phyloP scores from a whole-genome alignment of 345 rosid genomes.

The Hevea brasiliensis region DNA sequence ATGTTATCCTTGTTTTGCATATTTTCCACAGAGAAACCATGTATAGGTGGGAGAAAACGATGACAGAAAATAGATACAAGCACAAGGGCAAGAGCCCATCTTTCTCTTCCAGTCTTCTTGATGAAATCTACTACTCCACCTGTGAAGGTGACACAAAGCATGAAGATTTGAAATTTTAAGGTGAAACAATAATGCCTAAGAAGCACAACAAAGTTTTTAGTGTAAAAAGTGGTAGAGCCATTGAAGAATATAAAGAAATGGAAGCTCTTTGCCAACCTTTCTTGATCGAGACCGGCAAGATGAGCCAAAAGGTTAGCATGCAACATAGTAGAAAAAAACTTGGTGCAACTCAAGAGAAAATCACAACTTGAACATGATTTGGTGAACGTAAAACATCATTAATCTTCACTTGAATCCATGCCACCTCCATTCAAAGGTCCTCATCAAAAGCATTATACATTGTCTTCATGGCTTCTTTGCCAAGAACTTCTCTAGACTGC shows the following conservation, averaged over 20 bases:
- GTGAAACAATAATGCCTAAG: slow-evolving; percentile 33
- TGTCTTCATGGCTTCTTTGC: slow-evolving; percentile 36
- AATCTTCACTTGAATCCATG: slow-evolving; percentile 34
- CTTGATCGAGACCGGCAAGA: slow-evolving; percentile 41
- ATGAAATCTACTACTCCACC: slow-evolving; percentile 83
- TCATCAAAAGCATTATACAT: slow-evolving; percentile 35
- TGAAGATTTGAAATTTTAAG: slow-evolving; percentile 41
- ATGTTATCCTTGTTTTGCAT: background rate
- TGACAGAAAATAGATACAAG: slow-evolving; percentile 29
- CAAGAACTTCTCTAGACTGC: slow-evolving; percentile 35
- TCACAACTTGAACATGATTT: slow-evolving; percentile 27
- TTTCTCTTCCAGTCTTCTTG: slow-evolving; percentile 86
- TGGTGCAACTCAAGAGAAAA: slow-evolving; percentile 30
- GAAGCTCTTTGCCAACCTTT: slow-evolving; percentile 34
- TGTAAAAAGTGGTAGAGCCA: slow-evolving; percentile 18
- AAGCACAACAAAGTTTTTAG: slow-evolving; percentile 29
- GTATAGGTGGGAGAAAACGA: slow-evolving; percentile 41
- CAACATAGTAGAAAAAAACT: slow-evolving; percentile 20
- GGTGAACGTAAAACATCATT: slow-evolving; percentile 23
- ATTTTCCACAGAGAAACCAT: slow-evolving; percentile 22
- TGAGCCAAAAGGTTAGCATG: slow-evolving; percentile 11
- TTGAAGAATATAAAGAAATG: slow-evolving; percentile 15
- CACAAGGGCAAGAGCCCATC: slow-evolving; percentile 52
- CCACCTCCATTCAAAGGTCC: slow-evolving; percentile 35
- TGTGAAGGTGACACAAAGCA: slow-evolving; percentile 42